These are phyloP conservation scores for Globisporangium alternatum DNA, from an alignment of 352 stramenopile genomes.

Conservation along the genomic window DNA sequence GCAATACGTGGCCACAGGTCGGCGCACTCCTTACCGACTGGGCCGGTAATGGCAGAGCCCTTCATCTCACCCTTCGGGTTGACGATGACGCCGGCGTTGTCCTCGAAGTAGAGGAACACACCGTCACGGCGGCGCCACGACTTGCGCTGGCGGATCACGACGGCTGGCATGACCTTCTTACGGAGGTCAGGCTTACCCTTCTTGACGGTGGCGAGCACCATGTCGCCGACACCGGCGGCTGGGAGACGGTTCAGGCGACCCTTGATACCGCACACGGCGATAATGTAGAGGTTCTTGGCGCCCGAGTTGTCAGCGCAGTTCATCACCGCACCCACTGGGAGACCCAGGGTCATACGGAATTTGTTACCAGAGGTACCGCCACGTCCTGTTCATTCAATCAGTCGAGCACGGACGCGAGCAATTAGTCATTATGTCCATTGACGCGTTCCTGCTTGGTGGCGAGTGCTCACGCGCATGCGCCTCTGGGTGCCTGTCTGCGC, in stretches of 20 bases:
- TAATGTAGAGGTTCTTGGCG: constrained; percentile 99
- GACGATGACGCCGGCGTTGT: constrained; percentile 99
- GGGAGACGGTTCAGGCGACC: constrained; percentile 99
- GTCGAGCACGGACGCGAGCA: not conserved
- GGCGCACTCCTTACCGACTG: constrained; percentile 99
- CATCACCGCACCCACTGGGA: constrained; percentile 97
- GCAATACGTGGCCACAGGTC: constrained; percentile 99
- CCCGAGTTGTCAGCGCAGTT: constrained; percentile 99
- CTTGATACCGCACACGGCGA: constrained; percentile 99
- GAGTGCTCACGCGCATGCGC: not conserved
- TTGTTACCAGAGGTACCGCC: constrained; percentile 98
- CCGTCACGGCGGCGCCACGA: constrained; percentile 99
- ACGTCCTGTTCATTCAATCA: constrained; percentile 72
- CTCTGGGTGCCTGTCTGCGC: not conserved
- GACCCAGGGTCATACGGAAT: constrained; percentile 99
- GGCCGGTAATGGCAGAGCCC: constrained; percentile 98
- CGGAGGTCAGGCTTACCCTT: constrained; percentile 99
- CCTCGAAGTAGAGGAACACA: constrained; percentile 99
- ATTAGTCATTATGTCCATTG: not conserved
- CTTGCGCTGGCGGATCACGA: constrained; percentile 99
- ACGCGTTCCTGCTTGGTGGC: not conserved
- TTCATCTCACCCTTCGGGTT: constrained; percentile 99
- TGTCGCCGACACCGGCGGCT: constrained; percentile 98
- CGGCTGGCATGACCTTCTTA: constrained; percentile 99
- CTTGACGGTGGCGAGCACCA: constrained; percentile 99